Conservation (phyloP, 2,329 filamentous ascomycete genomes). For the Capronia americana region DNA sequence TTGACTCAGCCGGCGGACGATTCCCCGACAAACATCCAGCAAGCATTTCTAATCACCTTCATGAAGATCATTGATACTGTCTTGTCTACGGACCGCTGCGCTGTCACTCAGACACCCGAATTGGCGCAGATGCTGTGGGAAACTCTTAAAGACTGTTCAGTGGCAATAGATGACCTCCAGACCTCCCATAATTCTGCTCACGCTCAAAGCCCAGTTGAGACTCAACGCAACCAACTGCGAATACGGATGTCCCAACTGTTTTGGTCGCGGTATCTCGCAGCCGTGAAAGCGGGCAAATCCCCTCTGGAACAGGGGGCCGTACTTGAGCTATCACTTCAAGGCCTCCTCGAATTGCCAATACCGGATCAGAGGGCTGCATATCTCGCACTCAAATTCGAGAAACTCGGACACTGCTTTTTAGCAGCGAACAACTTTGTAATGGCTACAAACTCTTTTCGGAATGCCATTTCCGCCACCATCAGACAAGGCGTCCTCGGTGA, state of each 20-base stretch:
- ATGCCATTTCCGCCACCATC: conserved; percentile 52
- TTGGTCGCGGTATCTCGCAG: conserved; percentile 55
- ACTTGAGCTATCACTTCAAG: conserved; percentile 50
- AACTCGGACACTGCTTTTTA: conserved; percentile 50
- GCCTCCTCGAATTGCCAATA: conserved; percentile 46
- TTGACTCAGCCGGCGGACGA: not conserved
- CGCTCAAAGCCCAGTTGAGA: not conserved
- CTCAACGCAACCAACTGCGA: conserved; percentile 22
- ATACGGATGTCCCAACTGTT: conserved; percentile 53
- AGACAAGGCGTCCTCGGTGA: conserved; percentile 46
- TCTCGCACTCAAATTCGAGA: conserved; percentile 53
- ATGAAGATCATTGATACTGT: conserved; percentile 31
- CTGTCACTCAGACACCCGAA: conserved; percentile 11
- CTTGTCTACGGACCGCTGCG: conserved; percentile 23
- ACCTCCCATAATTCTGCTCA: not conserved
- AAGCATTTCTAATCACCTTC: conserved; percentile 20
- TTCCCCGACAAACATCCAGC: not conserved
- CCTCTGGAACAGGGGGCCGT: conserved; percentile 47
- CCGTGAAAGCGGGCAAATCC: conserved; percentile 47
- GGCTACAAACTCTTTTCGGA: conserved; percentile 47
- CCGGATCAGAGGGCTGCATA: conserved; percentile 49
- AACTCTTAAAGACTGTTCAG: conserved; percentile 34
- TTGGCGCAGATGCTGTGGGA: conserved; percentile 10
- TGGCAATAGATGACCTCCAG: conserved; percentile 24
- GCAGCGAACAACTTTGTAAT: conserved; percentile 47